Conservation (phyloP, 1,284 basidiomycete genomes). For the Paramarasmius palmivorus region DNA sequence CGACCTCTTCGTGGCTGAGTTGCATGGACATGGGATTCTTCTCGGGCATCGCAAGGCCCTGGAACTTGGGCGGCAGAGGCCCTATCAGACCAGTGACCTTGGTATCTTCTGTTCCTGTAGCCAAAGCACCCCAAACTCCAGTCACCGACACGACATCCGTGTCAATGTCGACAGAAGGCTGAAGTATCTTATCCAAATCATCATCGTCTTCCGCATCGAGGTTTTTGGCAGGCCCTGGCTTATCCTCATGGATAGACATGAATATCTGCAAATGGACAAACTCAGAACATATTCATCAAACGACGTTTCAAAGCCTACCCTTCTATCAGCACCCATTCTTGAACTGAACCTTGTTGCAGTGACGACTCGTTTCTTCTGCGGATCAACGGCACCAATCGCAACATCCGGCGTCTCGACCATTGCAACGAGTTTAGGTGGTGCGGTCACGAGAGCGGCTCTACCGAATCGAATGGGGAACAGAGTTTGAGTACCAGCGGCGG, state of each 20-base stretch:
- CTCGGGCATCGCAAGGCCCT: constrained; percentile 75
- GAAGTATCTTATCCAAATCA: constrained; percentile 18
- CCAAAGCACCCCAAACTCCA: constrained; percentile 71
- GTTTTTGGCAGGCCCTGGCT: constrained; percentile 29
- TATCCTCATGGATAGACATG: constrained; percentile 75
- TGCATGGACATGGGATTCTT: constrained; percentile 92
- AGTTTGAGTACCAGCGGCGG: constrained; percentile 20
- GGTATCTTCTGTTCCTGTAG: constrained; percentile 25
- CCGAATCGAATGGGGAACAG: constrained; percentile 55
- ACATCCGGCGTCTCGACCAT: constrained; percentile 83
- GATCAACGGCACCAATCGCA: constrained; percentile 79
- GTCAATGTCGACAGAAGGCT: constrained; percentile 50
- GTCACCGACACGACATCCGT: constrained; percentile 58
- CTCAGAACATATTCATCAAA: constrained; percentile 5
- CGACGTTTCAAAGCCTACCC: constrained; percentile 51
- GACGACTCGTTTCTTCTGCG: constrained; percentile 77
- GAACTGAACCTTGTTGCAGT: constrained; percentile 86
- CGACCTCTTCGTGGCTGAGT: constrained; percentile 81
- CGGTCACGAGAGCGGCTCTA: constrained; percentile 71
- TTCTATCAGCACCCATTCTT: constrained; percentile 73
- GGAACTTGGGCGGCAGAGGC: constrained; percentile 61
- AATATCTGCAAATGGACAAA: constrained; percentile 55
- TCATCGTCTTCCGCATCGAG: constrained; percentile 30
- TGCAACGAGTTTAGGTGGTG: constrained; percentile 77
- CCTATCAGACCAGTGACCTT: constrained; percentile 60